Evolutionary conservation across 371 early-diverging fungal genomes (phyloP).

Genomic region (Mortierella sp.): DNA sequence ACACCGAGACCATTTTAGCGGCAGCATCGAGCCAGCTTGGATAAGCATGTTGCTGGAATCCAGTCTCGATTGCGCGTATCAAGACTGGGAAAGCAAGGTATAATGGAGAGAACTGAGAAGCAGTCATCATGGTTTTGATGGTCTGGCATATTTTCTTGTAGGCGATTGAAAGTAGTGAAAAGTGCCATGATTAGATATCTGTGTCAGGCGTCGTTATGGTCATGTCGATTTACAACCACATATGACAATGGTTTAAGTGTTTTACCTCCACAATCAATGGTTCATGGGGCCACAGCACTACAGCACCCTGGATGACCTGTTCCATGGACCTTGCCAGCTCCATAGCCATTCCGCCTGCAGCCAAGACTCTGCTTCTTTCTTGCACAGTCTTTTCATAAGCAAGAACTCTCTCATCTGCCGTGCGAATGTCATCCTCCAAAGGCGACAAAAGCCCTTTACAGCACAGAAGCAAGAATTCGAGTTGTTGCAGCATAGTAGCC

Average conservation of each 20-base stretch:
- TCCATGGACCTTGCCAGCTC: slow-evolving; percentile 49
- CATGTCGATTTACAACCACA: not conserved
- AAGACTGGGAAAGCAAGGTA: slow-evolving; percentile 59
- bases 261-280: slow-evolving; percentile 37
- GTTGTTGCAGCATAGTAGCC: slow-evolving; percentile 43
- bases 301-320: slow-evolving; percentile 38
- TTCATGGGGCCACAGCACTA: slow-evolving; percentile 50
- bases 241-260: too few relatives aligned
- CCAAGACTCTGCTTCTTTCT: slow-evolving; percentile 13
- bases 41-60: slow-evolving; percentile 58
- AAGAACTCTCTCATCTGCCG: slow-evolving; percentile 33
- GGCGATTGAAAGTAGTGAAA: too few relatives aligned
- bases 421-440: slow-evolving; percentile 41
- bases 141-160: slow-evolving; percentile 63
- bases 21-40: slow-evolving; percentile 70
- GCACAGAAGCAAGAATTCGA: slow-evolving; percentile 38
- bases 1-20: slow-evolving; percentile 64
- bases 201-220: too few relatives aligned
- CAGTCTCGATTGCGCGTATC: slow-evolving; percentile 52
- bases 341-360: slow-evolving; percentile 25
- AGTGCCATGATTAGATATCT: too few relatives aligned
- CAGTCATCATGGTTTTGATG: slow-evolving; percentile 64
- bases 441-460: slow-evolving; percentile 47
- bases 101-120: slow-evolving; percentile 58
- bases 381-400: slow-evolving; percentile 25